A percentile compares a stretch with the other conserved stretches of the same genome.
Conservation (phyloP, 2,329 filamentous ascomycete genomes). For the Botryosphaeria dothidea region DNA sequence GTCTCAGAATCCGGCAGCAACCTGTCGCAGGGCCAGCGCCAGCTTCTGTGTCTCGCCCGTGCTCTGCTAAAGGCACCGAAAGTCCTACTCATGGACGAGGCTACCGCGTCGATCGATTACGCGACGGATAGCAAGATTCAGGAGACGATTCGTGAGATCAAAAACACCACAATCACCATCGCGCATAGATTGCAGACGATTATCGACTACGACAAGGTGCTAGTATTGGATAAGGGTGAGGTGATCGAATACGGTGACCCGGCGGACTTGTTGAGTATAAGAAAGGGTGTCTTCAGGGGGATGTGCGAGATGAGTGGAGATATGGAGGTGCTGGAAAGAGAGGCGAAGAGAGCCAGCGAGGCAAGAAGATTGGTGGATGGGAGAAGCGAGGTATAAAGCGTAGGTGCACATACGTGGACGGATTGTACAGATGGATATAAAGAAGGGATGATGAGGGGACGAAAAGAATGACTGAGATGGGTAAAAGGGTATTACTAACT, state of each 20-base stretch:
- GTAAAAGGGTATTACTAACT: too few relatives aligned
- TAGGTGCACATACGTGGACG: too few relatives aligned
- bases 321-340: conserved; percentile 56
- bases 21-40: conserved; percentile 91
- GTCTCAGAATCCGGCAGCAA: conserved; percentile 92
- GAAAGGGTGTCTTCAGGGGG: conserved; percentile 64
- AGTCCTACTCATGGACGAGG: conserved; percentile 98
- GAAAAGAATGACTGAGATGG: too few relatives aligned
- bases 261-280: conserved; percentile 65
- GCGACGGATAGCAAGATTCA: conserved; percentile 95
- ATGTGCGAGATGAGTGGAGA: conserved; percentile 69
- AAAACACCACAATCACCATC: conserved; percentile 91
- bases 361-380: conserved; percentile 25
- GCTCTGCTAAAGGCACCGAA: conserved; percentile 89
- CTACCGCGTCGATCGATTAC: conserved; percentile 96
- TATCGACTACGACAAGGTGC: conserved; percentile 95
- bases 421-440: too few relatives aligned
- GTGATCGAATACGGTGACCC: conserved; percentile 92
- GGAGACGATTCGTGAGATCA: conserved; percentile 90
- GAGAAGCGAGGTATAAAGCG: not conserved
- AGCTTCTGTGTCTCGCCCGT: conserved; percentile 89
- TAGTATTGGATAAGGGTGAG: conserved; percentile 86
- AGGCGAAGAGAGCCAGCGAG: conserved; percentile 55
- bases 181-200: conserved; percentile 95
- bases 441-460: too few relatives aligned